phyloP scores from a whole-genome alignment of 108 stramenopile species.

The Cyclotella baltica region DNA sequence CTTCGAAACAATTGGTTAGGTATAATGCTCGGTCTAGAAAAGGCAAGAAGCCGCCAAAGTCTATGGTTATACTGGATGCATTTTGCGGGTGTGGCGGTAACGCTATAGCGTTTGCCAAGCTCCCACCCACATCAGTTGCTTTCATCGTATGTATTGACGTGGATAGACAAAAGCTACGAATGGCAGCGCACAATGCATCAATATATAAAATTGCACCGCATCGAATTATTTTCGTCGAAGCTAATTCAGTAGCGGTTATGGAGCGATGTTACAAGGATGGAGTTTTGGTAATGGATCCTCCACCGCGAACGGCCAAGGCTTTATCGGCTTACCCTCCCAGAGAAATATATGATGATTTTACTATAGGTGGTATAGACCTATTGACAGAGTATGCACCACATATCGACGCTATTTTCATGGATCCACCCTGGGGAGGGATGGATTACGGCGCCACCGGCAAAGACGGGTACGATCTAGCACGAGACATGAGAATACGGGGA shows the following conservation, averaged over 20 bases:
- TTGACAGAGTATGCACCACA: constrained; percentile 53
- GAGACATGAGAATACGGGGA: constrained; percentile 83
- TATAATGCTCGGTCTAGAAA: constrained; percentile 3
- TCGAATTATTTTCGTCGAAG: constrained; percentile 83
- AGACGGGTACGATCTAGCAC: constrained; percentile 84
- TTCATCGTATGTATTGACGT: constrained; percentile 90
- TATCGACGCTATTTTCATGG: constrained; percentile 87
- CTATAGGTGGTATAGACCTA: constrained; percentile 78
- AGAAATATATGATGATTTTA: constrained; percentile 70
- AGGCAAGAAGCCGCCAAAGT: background rate
- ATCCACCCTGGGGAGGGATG: constrained; percentile 89
- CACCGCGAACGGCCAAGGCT: constrained; percentile 29
- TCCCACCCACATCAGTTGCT: constrained; percentile 64
- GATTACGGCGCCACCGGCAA: constrained; percentile 84
- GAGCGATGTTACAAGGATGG: constrained; percentile 80
- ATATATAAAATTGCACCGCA: constrained; percentile 87
- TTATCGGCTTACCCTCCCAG: constrained; percentile 62
- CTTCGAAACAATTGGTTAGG: constrained; percentile 17
- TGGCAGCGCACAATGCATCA: constrained; percentile 93
- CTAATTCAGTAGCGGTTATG: constrained; percentile 79
- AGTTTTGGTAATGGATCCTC: constrained; percentile 66
- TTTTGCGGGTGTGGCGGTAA: constrained; percentile 97
- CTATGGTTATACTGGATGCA: constrained; percentile 86
- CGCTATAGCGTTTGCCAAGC: constrained; percentile 86
- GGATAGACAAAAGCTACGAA: constrained; percentile 86